phyloP scores from a whole-genome alignment of 176 grass and related monocot genomes.

The Secale cereale region DNA sequence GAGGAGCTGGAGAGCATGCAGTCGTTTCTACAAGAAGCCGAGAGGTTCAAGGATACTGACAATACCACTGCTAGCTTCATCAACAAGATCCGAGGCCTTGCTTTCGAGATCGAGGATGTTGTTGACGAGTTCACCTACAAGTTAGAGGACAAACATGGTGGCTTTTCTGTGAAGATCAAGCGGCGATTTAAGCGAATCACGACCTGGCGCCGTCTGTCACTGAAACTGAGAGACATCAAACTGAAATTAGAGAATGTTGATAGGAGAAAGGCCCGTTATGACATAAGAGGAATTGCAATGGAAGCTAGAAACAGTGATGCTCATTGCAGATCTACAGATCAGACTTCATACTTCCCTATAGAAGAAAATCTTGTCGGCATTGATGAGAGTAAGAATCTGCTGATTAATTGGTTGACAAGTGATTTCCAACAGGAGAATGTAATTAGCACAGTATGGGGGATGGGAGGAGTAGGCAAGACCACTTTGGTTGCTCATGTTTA shows the following conservation, averaged over 20 bases:
- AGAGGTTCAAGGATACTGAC: background rate
- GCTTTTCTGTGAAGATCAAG: background rate
- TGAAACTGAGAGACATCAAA: background rate
- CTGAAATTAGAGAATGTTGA: background rate
- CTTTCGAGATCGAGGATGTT: background rate
- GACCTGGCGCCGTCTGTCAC: background rate
- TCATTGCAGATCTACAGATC: background rate
- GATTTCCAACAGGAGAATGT: conserved; percentile 1
- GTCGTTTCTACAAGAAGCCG: background rate
- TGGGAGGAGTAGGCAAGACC: background rate
- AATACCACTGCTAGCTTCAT: background rate
- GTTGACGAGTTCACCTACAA: background rate
- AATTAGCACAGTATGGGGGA: background rate
- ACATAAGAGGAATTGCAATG: background rate
- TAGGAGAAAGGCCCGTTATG: background rate
- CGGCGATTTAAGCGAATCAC: background rate
- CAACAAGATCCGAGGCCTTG: background rate
- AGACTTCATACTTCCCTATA: background rate
- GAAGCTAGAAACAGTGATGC: background rate
- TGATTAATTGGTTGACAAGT: conserved; percentile 2
- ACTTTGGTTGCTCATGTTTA: conserved; percentile 6
- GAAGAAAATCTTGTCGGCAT: conserved; percentile 1
- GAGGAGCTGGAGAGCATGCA: conserved; percentile 3
- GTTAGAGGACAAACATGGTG: background rate
- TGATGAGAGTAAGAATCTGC: background rate